phyloP scores from a whole-genome alignment of 352 stramenopile genomes.

The Thalassiosira livingstoniorum region DNA sequence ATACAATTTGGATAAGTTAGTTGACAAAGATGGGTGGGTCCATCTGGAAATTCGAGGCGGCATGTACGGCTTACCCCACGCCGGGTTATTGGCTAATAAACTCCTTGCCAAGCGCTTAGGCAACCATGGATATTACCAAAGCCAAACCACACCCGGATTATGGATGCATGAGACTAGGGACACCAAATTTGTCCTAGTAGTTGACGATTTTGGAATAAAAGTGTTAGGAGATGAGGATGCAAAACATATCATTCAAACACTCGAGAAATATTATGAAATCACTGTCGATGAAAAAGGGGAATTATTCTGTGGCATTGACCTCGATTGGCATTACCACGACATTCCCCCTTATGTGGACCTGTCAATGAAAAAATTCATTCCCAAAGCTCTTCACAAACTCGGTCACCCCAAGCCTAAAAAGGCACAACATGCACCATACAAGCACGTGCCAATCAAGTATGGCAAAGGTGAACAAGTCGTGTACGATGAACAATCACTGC shows the following conservation, averaged over 20 bases:
- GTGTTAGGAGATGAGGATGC: not conserved
- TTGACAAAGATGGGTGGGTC: not conserved
- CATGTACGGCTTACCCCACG: slow-evolving; percentile 25
- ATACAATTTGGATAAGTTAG: slow-evolving; percentile 10
- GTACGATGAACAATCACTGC: not conserved
- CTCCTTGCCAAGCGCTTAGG: not conserved
- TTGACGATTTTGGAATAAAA: slow-evolving; percentile 12
- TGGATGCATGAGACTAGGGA: no score
- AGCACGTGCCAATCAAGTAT: not conserved
- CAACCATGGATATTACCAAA: slow-evolving; percentile 18
- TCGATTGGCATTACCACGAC: no score
- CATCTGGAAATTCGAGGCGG: slow-evolving; percentile 16
- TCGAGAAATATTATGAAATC: no score
- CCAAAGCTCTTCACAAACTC: slow-evolving; percentile 4
- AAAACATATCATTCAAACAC: not conserved
- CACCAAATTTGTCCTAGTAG: not conserved
- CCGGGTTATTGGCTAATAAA: not conserved
- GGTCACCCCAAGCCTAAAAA: slow-evolving; percentile 9
- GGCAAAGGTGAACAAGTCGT: not conserved
- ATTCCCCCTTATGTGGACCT: no score
- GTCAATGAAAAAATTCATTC: slow-evolving; percentile 33
- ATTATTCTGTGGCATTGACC: no score
- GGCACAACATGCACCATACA: not conserved
- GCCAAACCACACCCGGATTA: not conserved
- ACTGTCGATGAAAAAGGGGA: no score